These are phyloP conservation scores for Nothopassalora personata DNA, from an alignment of 2,329 filamentous ascomycete genomes.

Conservation along the genomic window DNA sequence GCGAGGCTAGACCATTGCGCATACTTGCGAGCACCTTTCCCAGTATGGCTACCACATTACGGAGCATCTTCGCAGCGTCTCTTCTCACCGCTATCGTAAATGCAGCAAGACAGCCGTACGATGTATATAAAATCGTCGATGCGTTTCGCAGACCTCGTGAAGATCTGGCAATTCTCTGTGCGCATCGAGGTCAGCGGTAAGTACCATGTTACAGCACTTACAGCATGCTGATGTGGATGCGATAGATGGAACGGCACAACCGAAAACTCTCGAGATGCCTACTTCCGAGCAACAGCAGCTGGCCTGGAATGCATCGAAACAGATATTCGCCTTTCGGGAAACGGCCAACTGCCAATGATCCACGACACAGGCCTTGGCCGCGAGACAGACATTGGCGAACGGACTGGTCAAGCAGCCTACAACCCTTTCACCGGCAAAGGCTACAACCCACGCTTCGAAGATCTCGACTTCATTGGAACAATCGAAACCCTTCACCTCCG, in stretches of 20 bases:
- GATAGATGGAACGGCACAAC: conserved; percentile 19
- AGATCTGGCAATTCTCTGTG: conserved; percentile 16
- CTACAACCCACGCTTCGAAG: conserved; percentile 13
- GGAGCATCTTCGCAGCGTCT: neutral
- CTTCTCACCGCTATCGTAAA: neutral
- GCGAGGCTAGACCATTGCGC: neutral
- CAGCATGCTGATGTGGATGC: neutral
- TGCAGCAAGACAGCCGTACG: conserved; percentile 6
- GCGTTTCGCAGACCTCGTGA: conserved; percentile 15
- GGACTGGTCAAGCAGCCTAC: conserved; percentile 10
- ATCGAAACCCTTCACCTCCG: conserved; percentile 14
- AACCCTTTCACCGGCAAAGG: conserved; percentile 17
- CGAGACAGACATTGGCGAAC: conserved; percentile 17
- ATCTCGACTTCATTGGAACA: conserved; percentile 10
- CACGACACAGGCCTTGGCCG: conserved; percentile 15
- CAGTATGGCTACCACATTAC: neutral
- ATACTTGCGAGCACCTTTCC: neutral
- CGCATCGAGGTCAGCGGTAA: conserved; percentile 15
- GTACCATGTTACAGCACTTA: neutral
- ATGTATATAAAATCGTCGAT: conserved; percentile 13
- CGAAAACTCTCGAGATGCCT: conserved; percentile 20
- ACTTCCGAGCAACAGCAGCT: conserved; percentile 13
- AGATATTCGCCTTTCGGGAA: conserved; percentile 14
- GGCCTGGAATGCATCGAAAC: conserved; percentile 18
- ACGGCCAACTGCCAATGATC: conserved; percentile 14